phyloP scores from a whole-genome alignment of 257 asterid species.

The Coffea canephora region DNA sequence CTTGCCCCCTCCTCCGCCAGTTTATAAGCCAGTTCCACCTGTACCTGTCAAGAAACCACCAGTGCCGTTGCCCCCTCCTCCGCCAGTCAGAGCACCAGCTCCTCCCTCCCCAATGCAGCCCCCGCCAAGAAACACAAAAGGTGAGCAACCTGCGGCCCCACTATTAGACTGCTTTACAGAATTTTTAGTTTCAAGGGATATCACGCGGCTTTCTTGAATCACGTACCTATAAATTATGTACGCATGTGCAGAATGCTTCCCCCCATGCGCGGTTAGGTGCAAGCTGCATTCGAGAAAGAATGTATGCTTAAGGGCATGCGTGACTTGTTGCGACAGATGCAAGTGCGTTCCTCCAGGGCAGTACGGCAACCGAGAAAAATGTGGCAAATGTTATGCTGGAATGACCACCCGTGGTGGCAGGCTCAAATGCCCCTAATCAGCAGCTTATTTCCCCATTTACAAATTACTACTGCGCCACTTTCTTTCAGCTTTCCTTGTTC shows the following conservation, averaged over 20 bases:
- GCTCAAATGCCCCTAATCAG: constrained; percentile 69
- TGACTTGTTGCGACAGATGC: constrained; percentile 74
- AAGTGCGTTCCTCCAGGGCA: constrained; percentile 91
- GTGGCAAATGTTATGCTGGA: constrained; percentile 63
- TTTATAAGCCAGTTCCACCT: constrained; percentile 14
- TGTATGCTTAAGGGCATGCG: constrained; percentile 63
- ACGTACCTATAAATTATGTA: not conserved
- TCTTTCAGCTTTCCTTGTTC: not conserved
- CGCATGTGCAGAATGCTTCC: constrained; percentile 49
- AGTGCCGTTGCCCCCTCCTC: constrained; percentile 35
- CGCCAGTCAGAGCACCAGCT: constrained; percentile 27
- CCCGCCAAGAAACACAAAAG: constrained; percentile 20
- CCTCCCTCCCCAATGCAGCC: constrained; percentile 20
- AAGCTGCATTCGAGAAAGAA: constrained; percentile 50
- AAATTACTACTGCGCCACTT: too few relatives aligned
- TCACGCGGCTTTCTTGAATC: too few relatives aligned
- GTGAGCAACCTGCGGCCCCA: not conserved
- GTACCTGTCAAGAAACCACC: constrained; percentile 16
- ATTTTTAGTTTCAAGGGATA: not conserved
- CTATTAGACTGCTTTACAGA: too few relatives aligned
- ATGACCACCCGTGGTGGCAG: constrained; percentile 69
- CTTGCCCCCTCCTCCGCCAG: constrained; percentile 16
- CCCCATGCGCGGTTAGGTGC: constrained; percentile 62
- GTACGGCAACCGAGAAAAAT: constrained; percentile 58
- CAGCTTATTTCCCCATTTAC: too few relatives aligned